Conservation (phyloP, 495 filamentous ascomycete genomes). For the Schizothecium vesticola region DNA sequence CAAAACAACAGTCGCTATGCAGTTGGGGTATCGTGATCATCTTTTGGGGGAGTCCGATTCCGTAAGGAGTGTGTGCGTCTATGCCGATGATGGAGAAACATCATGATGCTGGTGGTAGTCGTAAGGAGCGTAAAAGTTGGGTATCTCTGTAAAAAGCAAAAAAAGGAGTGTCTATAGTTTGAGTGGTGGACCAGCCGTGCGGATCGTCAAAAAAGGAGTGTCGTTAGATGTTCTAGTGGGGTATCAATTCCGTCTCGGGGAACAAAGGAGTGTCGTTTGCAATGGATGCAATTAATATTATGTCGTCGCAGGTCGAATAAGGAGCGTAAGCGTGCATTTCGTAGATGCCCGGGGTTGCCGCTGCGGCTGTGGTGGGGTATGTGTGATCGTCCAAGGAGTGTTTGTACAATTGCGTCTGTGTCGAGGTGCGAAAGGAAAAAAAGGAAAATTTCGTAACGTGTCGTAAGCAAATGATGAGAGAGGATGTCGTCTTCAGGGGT, state of each 20-base stretch:
- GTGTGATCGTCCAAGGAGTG: constrained; percentile 42
- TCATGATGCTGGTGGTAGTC: constrained; percentile 30
- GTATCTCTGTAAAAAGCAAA: constrained; percentile 21
- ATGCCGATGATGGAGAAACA: constrained; percentile 22
- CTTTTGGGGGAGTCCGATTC: constrained; percentile 11
- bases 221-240: constrained; percentile 25
- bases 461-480: constrained; percentile 11
- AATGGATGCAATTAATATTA: constrained; percentile 13
- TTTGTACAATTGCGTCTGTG: constrained; percentile 48
- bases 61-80: constrained; percentile 33
- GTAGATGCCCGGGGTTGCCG: constrained; percentile 30
- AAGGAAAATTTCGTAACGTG: background rate
- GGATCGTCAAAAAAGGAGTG: constrained; percentile 36
- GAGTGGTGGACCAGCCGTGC: constrained; percentile 32
- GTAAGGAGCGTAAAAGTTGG: constrained; percentile 20
- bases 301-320: constrained; percentile 41
- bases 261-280: constrained; percentile 38
- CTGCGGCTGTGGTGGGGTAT: constrained; percentile 22
- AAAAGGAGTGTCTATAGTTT: constrained; percentile 45
- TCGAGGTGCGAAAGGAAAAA: constrained; percentile 22
- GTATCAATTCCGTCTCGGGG: constrained; percentile 35
- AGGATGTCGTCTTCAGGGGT: constrained; percentile 8
- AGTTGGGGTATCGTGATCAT: constrained; percentile 43
- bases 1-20: constrained; percentile 49
- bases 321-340: constrained; percentile 26